Percentiles rank a stretch among this genome's conserved stretches.
These are phyloP conservation scores for Fusarium buharicum DNA, from an alignment of 2,329 filamentous ascomycete genomes.

Conservation along the genomic window DNA sequence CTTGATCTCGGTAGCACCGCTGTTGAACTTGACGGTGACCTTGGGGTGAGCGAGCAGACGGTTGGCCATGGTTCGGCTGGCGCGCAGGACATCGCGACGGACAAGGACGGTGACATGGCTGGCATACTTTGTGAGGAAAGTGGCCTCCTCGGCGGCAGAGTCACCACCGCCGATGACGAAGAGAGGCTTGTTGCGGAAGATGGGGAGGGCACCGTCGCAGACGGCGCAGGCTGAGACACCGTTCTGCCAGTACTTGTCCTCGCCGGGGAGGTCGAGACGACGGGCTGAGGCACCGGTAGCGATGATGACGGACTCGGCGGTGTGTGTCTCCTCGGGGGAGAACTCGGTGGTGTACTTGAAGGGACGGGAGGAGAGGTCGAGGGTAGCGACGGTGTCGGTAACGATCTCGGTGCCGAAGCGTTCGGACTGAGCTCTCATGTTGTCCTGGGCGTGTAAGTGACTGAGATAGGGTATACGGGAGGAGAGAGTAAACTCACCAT, in stretches of 20 bases:
- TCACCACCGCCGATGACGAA: constrained; percentile 97
- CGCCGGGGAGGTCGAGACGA: constrained; percentile 82
- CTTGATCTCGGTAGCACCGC: constrained; percentile 81
- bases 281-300: constrained; percentile 94
- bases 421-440: constrained; percentile 91
- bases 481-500: constrained; percentile 69
- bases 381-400: constrained; percentile 88
- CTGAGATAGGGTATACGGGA: background rate
- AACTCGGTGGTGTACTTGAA: constrained; percentile 97
- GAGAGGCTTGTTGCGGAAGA: constrained; percentile 95
- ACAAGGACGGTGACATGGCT: constrained; percentile 95
- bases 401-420: constrained; percentile 93
- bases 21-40: constrained; percentile 89
- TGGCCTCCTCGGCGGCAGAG: constrained; percentile 95
- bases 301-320: constrained; percentile 91
- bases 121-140: constrained; percentile 98
- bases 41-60: constrained; percentile 85
- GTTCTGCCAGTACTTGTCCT: constrained; percentile 97
- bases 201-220: constrained; percentile 95
- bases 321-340: constrained; percentile 82
- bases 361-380: constrained; percentile 84
- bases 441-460: constrained; percentile 64
- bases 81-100: constrained; percentile 84
- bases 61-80: constrained; percentile 91
- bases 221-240: constrained; percentile 97